A percentile compares a stretch with the other conserved stretches of the same genome.
Evolutionary conservation across 2,329 filamentous ascomycete genomes (phyloP).

Genomic region (Phoma herbarum): DNA sequence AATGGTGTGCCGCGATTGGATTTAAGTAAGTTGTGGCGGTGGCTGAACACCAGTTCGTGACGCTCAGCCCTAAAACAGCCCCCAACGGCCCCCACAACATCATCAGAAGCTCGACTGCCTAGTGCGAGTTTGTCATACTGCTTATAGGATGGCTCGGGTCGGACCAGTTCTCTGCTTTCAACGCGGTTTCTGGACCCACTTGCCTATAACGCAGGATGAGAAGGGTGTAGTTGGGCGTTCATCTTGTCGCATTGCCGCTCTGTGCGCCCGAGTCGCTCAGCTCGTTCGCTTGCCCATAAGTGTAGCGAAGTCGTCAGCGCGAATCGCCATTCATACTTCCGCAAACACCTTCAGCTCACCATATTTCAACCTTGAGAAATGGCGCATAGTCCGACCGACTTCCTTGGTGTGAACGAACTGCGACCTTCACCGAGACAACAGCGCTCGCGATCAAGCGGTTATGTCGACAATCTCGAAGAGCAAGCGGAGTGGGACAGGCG

Average conservation of each 20-base stretch:
- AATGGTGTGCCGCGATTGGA: slow-evolving; percentile 26
- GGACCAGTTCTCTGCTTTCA: slow-evolving; percentile 10
- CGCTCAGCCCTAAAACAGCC: slow-evolving; percentile 28
- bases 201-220: not conserved
- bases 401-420: not conserved
- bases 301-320: slow-evolving; percentile 6
- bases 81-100: slow-evolving; percentile 27
- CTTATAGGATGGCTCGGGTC: slow-evolving; percentile 10
- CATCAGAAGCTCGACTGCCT: slow-evolving; percentile 20
- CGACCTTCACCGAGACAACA: slow-evolving; percentile 11
- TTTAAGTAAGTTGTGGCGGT: slow-evolving; percentile 15
- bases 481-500: slow-evolving; percentile 28
- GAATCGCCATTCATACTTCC: not conserved
- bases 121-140: slow-evolving; percentile 15
- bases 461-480: slow-evolving; percentile 37
- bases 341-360: not conserved
- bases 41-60: slow-evolving; percentile 21
- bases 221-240: slow-evolving; percentile 22
- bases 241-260: slow-evolving; percentile 23
- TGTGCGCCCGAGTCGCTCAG: slow-evolving; percentile 11
- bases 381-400: slow-evolving; percentile 5
- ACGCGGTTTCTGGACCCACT: slow-evolving; percentile 4
- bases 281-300: slow-evolving; percentile 11
- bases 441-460: slow-evolving; percentile 36
- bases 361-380: not conserved